These are phyloP conservation scores for Diaporthe eres DNA, from an alignment of 2,329 filamentous ascomycete genomes.

Conservation along the genomic window DNA sequence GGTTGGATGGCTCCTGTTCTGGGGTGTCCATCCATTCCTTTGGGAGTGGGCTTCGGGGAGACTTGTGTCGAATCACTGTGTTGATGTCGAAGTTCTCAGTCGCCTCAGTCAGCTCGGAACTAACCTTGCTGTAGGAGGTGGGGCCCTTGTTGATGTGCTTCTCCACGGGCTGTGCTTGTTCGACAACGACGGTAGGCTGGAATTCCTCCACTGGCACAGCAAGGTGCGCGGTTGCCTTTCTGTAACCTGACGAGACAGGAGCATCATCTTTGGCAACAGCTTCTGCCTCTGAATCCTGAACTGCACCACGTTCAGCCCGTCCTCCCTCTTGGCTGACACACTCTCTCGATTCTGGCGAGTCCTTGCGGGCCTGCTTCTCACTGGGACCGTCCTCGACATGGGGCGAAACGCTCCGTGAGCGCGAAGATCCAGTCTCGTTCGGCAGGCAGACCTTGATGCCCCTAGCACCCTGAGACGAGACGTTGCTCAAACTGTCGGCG, in stretches of 20 bases:
- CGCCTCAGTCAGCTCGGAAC: slow-evolving; percentile 5
- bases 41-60: slow-evolving; percentile 15
- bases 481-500: slow-evolving; percentile 25
- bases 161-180: not conserved
- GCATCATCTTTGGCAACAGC: not conserved
- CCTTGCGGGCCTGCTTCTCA: not conserved
- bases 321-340: not conserved
- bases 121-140: slow-evolving; percentile 32
- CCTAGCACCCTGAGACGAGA: slow-evolving; percentile 28
- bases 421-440: slow-evolving; percentile 28
- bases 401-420: slow-evolving; percentile 34
- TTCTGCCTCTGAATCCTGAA: not conserved
- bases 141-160: not conserved
- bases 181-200: not conserved
- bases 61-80: slow-evolving; percentile 40
- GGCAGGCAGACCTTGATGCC: slow-evolving; percentile 35
- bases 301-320: no score
- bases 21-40: slow-evolving; percentile 5
- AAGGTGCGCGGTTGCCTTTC: slow-evolving; percentile 9
- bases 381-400: not conserved
- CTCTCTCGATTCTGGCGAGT: not conserved
- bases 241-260: not conserved
- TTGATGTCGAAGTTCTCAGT: slow-evolving; percentile 24
- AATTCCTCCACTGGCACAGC: slow-evolving; percentile 23
- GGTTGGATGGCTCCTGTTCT: slow-evolving; percentile 1